A percentile compares a stretch with the other conserved stretches of the same genome.
Conservation (phyloP, 768 basidiomycete species). For the Mycena metata region DNA sequence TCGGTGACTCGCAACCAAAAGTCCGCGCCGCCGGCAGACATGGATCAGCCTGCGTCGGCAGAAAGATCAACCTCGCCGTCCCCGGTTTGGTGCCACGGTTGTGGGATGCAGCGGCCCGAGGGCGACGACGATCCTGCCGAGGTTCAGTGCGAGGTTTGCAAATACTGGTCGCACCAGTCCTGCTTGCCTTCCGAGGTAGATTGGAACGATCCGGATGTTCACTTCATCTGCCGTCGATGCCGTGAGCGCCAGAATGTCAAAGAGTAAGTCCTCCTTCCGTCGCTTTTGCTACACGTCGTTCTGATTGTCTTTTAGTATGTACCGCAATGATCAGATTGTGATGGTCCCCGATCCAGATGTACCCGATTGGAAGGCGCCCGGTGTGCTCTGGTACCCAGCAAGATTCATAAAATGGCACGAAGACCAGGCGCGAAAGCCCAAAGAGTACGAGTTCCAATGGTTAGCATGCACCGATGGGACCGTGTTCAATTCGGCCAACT, state of each 20-base stretch:
- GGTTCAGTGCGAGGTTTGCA: slow-evolving; percentile 5
- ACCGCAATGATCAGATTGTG: not conserved
- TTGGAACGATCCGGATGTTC: slow-evolving; percentile 1
- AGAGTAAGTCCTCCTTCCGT: not conserved
- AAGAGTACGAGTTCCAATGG: slow-evolving; percentile 17
- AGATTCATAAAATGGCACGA: slow-evolving; percentile 4
- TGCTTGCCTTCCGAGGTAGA: not conserved
- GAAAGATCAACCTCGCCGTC: not conserved
- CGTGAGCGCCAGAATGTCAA: not conserved
- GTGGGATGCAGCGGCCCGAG: not conserved
- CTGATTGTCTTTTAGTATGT: not conserved
- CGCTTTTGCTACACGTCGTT: not conserved
- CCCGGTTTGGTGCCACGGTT: not conserved
- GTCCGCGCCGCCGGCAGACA: too few species aligned
- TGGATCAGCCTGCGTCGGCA: too few species aligned
- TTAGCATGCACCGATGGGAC: slow-evolving; percentile 8
- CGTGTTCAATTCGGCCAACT: not conserved
- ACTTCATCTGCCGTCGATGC: not conserved
- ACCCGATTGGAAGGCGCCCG: not conserved
- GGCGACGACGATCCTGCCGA: not conserved
- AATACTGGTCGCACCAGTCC: not conserved
- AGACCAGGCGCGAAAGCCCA: not conserved
- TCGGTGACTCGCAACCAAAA: too few species aligned
- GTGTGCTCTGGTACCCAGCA: slow-evolving; percentile 6
- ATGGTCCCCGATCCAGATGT: slow-evolving; percentile 2